These are phyloP conservation scores for Termitomyces sp. DNA, from an alignment of 768 basidiomycete genomes.

Conservation along the genomic window DNA sequence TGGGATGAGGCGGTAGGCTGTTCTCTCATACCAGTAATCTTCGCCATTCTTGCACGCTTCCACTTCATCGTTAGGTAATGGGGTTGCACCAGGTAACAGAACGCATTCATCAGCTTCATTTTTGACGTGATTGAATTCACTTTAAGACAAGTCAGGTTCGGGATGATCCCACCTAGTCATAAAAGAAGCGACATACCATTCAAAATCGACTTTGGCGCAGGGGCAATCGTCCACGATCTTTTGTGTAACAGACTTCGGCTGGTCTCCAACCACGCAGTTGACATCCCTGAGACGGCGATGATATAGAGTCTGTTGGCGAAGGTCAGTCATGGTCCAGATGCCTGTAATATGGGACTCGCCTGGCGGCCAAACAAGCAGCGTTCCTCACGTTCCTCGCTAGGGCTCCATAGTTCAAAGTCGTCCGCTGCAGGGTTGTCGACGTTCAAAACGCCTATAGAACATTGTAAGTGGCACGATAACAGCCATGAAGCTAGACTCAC, in stretches of 20 bases:
- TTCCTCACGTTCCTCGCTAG: slow-evolving; percentile 85
- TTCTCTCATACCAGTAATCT: slow-evolving; percentile 93
- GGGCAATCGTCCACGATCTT: slow-evolving; percentile 64
- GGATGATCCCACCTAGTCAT: background rate
- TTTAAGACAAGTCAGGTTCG: slow-evolving; percentile 27
- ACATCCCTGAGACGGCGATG: slow-evolving; percentile 79
- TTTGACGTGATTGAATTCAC: slow-evolving; percentile 90
- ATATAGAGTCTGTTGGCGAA: slow-evolving; percentile 68
- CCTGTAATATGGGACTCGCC: slow-evolving; percentile 37
- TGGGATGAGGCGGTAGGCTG: slow-evolving; percentile 86
- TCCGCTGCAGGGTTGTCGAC: slow-evolving; percentile 74
- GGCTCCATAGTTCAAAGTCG: slow-evolving; percentile 98
- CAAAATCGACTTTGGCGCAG: slow-evolving; percentile 80
- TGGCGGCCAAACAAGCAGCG: slow-evolving; percentile 90
- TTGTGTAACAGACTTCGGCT: too few relatives aligned
- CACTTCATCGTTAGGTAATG: slow-evolving; percentile 60
- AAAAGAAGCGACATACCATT: slow-evolving; percentile 66
- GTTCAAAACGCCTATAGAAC: slow-evolving; percentile 59
- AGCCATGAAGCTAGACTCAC: slow-evolving; percentile 42
- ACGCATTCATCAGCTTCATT: slow-evolving; percentile 74
- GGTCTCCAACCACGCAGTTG: slow-evolving; percentile 83
- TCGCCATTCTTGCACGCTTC: slow-evolving; percentile 59
- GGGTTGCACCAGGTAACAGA: slow-evolving; percentile 63
- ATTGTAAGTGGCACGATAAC: slow-evolving; percentile 8
- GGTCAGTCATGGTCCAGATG: background rate